Percentiles rank a stretch among this genome's conserved stretches.
phyloP scores from a whole-genome alignment of 805 yeast genomes.

The Metschnikowia similis region DNA sequence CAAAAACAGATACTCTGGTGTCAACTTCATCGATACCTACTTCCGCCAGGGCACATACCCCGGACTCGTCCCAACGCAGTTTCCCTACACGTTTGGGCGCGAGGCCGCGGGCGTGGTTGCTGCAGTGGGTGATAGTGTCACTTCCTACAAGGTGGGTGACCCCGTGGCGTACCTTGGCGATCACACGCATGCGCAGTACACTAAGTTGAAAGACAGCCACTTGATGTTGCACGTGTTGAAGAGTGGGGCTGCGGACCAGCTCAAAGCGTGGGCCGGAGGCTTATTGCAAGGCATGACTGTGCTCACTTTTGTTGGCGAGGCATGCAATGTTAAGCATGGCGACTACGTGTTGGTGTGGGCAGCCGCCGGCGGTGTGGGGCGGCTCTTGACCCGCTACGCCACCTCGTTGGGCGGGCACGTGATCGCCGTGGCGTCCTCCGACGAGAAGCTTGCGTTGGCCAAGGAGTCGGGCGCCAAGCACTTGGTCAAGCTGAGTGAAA shows the following conservation, averaged over 20 bases:
- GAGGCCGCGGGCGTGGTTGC: conserved; percentile 71
- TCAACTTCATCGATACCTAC: conserved; percentile 79
- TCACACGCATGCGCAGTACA: conserved; percentile 68
- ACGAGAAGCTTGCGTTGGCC: conserved; percentile 65
- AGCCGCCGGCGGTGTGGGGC: conserved; percentile 95
- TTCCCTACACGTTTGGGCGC: conserved; percentile 68
- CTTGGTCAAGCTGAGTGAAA: conserved; percentile 55
- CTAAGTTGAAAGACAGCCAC: conserved; percentile 40
- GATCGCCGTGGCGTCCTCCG: conserved; percentile 80
- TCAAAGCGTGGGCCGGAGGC: conserved; percentile 57
- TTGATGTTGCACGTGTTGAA: conserved; percentile 29
- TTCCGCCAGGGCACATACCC: conserved; percentile 79
- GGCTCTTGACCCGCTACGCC: conserved; percentile 62
- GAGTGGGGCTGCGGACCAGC: conserved; percentile 40
- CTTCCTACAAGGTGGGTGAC: conserved; percentile 61
- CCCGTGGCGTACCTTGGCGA: conserved; percentile 54
- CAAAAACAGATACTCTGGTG: conserved; percentile 72
- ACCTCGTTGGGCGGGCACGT: conserved; percentile 66
- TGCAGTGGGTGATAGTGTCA: conserved; percentile 57
- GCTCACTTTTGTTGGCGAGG: conserved; percentile 60
- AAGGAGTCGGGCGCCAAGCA: conserved; percentile 73
- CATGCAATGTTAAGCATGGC: conserved; percentile 62
- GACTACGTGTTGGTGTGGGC: conserved; percentile 81
- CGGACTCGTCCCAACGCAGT: conserved; percentile 15
- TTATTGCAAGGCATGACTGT: conserved; percentile 78